Evolutionary conservation across 106 monocot genomes (phyloP).

Genomic region (Xerophyta viscosa): DNA sequence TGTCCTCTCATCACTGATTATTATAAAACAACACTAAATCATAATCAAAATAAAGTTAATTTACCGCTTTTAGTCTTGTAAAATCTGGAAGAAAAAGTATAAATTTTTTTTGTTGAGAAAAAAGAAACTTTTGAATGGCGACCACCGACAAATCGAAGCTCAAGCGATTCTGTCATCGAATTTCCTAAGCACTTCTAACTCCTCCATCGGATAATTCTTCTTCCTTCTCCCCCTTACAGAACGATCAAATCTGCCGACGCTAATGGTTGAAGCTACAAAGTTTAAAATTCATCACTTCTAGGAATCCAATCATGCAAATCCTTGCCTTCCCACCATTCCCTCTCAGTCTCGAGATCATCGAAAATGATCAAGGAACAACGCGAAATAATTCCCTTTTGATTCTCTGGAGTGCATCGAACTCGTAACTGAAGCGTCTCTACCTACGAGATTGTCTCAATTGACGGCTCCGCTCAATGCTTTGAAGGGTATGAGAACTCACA

Average conservation of each 20-base stretch:
- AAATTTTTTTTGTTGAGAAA: too few relatives aligned
- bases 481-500: too few relatives aligned
- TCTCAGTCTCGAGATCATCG: constrained; percentile 84
- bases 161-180: constrained; percentile 48
- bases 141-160: constrained; percentile 55
- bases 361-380: constrained; percentile 70
- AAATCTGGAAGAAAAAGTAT: too few relatives aligned
- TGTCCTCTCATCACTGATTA: too few relatives aligned
- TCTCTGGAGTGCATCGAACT: constrained; percentile 75
- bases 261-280: constrained; percentile 54
- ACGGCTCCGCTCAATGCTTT: too few relatives aligned
- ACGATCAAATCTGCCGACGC: constrained; percentile 44
- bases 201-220: constrained; percentile 54
- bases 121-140: too few relatives aligned
- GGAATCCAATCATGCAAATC: constrained; percentile 86
- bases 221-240: constrained; percentile 29
- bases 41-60: too few relatives aligned
- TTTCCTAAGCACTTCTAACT: constrained; percentile 36
- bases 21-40: too few relatives aligned
- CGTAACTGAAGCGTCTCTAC: too few relatives aligned
- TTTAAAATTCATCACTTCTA: constrained; percentile 68
- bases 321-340: constrained; percentile 96
- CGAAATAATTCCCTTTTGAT: constrained; percentile 84
- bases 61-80: too few relatives aligned
- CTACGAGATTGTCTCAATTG: too few relatives aligned